Base-by-base conservation (phyloP, 306 rosid species). In the Casuarina cunninghamiana region DNA sequence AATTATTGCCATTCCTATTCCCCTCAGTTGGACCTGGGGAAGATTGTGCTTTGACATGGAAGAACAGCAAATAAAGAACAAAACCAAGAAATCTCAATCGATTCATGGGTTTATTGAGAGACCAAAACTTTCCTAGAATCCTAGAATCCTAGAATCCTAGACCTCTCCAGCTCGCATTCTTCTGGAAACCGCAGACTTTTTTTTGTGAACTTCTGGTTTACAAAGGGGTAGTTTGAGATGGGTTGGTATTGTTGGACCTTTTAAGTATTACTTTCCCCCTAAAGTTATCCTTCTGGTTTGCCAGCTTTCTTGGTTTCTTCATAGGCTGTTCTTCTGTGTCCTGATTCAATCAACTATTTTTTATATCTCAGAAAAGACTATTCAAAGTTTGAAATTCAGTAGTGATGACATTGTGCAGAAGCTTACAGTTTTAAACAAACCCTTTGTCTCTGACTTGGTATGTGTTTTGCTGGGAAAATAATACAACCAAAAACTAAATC, bases 1-100 rank as follows among this genome's bases (percentile, higher is more conserved):
- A 90, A 65, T 10, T 75, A 26, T 26, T 26, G 32, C 32, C 32
- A 26, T 26, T 26, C 32, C 32, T 1, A 26, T 26, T 26, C 32
- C 32, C 32, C 32, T 26, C 1, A 26, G 32, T 26, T 26, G 32
- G 32, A 26, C 32, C 32, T 26, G 32, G 32, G 15, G 26, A 2
- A 19, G 49, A 0, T 76, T 84, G 94, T 86, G 93, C 93, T 86
- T 81, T 83, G 72, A 80, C 90, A 79, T 72, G 72, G 72, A 83
- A 72, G 72, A 84, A 67, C 38, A 83, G 68, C 54, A 44, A 73
- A 79, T 43, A 63, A 67, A 89, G 87, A 79, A 75, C 42, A 39
- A 84, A 78, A 70, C 11, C 50, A 46, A 26, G 69, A 42, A 82
- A 26, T 72, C 66, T 61, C 11, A 63, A 50, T 46, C 58, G 84